Conservation (phyloP, 306 rosid genomes). For the Trifolium repens region DNA sequence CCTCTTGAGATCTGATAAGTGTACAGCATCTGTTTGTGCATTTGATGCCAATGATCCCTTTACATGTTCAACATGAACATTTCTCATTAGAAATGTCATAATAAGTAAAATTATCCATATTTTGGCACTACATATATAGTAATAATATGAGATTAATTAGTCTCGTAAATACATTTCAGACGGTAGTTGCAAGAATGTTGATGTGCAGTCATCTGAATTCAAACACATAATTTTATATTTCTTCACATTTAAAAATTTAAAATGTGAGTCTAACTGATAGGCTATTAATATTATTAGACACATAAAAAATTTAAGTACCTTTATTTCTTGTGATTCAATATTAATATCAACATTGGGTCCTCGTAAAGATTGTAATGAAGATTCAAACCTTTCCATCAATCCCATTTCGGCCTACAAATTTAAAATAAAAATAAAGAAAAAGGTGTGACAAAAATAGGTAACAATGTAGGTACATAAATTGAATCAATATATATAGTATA, state of each 20-base stretch:
- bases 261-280: too few relatives aligned
- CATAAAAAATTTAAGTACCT: constrained; percentile 41
- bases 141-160: not conserved
- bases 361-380: constrained; percentile 68
- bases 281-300: too few relatives aligned
- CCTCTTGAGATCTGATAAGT: constrained; percentile 65
- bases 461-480: not conserved
- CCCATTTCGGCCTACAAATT: constrained; percentile 73
- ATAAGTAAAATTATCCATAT: not conserved
- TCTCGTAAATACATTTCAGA: too few relatives aligned
- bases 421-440: not conserved
- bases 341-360: constrained; percentile 70
- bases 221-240: too few relatives aligned
- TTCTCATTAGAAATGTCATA: not conserved
- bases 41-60: constrained; percentile 60
- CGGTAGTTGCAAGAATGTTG: too few relatives aligned
- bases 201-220: too few relatives aligned
- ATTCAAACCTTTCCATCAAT: constrained; percentile 66
- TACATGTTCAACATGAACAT: constrained; percentile 17
- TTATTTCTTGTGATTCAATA: constrained; percentile 65
- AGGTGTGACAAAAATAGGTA: not conserved
- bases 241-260: too few relatives aligned
- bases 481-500: not conserved
- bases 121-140: not conserved
- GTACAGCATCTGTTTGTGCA: constrained; percentile 46